Conservation (phyloP, 345 rosid species). For the Punica granatum region DNA sequence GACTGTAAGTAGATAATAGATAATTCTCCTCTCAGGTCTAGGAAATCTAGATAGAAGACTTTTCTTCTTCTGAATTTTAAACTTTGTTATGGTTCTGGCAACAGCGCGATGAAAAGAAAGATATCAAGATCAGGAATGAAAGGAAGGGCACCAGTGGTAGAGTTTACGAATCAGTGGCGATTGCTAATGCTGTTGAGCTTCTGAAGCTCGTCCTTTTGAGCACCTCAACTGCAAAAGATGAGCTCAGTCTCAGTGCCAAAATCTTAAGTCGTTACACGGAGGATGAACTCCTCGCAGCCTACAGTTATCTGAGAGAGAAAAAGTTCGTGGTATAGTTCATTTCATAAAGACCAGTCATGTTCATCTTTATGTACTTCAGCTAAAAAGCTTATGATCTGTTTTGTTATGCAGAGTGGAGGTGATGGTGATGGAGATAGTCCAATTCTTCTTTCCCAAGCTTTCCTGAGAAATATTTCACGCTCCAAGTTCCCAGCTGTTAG, state of each 20-base stretch:
- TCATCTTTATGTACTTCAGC: too few relatives aligned
- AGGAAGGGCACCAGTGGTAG: too few relatives aligned
- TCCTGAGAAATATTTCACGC: slow-evolving; percentile 54
- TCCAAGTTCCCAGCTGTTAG: slow-evolving; percentile 60
- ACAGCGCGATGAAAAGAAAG: too few relatives aligned
- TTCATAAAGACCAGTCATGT: neutral
- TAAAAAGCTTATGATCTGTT: too few relatives aligned
- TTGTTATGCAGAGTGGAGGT: too few relatives aligned
- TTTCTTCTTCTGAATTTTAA: too few relatives aligned
- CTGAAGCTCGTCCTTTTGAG: slow-evolving; percentile 80
- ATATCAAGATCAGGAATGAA: slow-evolving; percentile 41
- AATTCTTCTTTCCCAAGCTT: slow-evolving; percentile 73
- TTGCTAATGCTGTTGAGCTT: slow-evolving; percentile 83
- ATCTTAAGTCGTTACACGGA: slow-evolving; percentile 73
- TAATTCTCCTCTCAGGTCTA: too few relatives aligned
- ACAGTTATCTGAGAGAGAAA: slow-evolving; percentile 78
- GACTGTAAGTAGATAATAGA: too few relatives aligned
- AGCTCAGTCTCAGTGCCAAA: slow-evolving; percentile 53
- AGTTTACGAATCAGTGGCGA: slow-evolving; percentile 57
- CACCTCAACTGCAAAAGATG: slow-evolving; percentile 44
- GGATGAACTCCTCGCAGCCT: slow-evolving; percentile 77
- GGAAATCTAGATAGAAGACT: too few relatives aligned
- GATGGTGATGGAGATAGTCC: too few relatives aligned
- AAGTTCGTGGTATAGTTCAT: slow-evolving; percentile 50
- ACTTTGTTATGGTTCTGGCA: too few relatives aligned